Evolutionary conservation across 306 rosid genomes (phyloP).

Genomic region (Cajanus cajan): DNA sequence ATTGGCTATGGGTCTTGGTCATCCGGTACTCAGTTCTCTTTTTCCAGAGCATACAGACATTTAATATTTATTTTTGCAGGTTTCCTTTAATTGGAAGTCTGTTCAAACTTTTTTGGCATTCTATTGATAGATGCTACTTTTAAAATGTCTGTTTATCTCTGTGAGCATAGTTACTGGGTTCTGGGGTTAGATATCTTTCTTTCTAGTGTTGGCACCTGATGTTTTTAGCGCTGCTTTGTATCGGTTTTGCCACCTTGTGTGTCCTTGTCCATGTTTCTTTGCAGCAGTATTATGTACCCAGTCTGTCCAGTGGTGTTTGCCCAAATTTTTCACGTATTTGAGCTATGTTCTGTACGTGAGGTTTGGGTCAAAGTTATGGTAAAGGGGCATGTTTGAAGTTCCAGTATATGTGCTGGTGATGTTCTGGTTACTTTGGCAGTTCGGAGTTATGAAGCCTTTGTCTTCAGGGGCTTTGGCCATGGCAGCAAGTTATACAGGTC

Average conservation of each 20-base stretch:
- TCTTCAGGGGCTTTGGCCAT: slow-evolving; percentile 65
- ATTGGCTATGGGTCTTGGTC: slow-evolving; percentile 64
- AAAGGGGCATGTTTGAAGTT: slow-evolving; percentile 52
- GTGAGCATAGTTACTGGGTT: slow-evolving; percentile 49
- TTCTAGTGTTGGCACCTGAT: slow-evolving; percentile 51
- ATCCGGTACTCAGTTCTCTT: slow-evolving; percentile 55
- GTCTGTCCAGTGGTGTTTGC: slow-evolving; percentile 50
- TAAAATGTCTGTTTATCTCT: slow-evolving; percentile 54
- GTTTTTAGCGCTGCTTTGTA: slow-evolving; percentile 48
- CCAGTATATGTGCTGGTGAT: neutral
- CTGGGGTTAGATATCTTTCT: slow-evolving; percentile 50
- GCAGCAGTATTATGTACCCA: slow-evolving; percentile 18
- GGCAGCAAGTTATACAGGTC: slow-evolving; percentile 64
- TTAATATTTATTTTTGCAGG: slow-evolving; percentile 60
- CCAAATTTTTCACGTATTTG: slow-evolving; percentile 45
- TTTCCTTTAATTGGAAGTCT: slow-evolving; percentile 50
- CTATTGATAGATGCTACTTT: slow-evolving; percentile 34
- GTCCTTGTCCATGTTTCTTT: slow-evolving; percentile 20
- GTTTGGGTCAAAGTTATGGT: slow-evolving; percentile 59
- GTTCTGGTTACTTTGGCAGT: slow-evolving; percentile 53
- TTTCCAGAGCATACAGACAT: slow-evolving; percentile 66
- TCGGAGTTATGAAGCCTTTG: slow-evolving; percentile 52
- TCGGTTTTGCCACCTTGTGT: slow-evolving; percentile 46
- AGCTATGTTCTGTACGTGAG: slow-evolving; percentile 43
- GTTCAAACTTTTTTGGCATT: slow-evolving; percentile 56